Conservation (phyloP, 352 stramenopile genomes). For the Pythium folliculosum region DNA sequence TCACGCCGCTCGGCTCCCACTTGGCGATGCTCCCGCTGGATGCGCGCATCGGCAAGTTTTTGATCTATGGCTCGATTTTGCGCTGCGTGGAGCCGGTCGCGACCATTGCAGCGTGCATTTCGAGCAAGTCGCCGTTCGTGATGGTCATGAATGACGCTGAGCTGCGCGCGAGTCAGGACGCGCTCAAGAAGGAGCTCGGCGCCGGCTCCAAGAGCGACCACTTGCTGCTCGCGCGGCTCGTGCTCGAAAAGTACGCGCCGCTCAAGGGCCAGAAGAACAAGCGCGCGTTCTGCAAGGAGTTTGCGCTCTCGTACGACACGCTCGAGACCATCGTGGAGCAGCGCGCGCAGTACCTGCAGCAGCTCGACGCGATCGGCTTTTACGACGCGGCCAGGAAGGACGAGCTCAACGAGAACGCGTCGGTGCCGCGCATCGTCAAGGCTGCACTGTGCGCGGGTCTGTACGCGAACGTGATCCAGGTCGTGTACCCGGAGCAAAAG, state of each 20-base stretch:
- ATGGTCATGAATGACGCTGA: constrained; percentile 71
- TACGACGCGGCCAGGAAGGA: constrained; percentile 50
- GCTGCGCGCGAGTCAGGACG: constrained; percentile 53
- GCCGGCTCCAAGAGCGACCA: constrained; percentile 78
- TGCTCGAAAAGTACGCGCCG: constrained; percentile 75
- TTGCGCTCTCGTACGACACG: constrained; percentile 82
- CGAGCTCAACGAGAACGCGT: constrained; percentile 60
- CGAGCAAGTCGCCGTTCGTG: constrained; percentile 77
- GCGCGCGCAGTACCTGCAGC: constrained; percentile 84
- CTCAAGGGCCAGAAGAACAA: constrained; percentile 52
- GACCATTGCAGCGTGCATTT: constrained; percentile 83
- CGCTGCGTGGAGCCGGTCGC: constrained; percentile 82
- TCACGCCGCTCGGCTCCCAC: constrained; percentile 94
- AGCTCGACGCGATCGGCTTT: constrained; percentile 78
- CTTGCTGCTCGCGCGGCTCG: constrained; percentile 61
- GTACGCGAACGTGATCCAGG: constrained; percentile 80
- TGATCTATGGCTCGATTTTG: constrained; percentile 87
- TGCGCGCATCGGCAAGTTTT: constrained; percentile 85
- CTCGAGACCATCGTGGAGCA: constrained; percentile 93
- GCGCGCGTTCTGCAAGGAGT: constrained; percentile 68
- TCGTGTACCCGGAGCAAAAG: constrained; percentile 92
- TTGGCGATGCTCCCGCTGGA: constrained; percentile 84
- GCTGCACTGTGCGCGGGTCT: constrained; percentile 79
- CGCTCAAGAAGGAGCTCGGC: constrained; percentile 68
- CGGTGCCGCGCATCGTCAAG: constrained; percentile 91